Percentiles rank a stretch among this genome's conserved stretches.
Evolutionary conservation across 192 early-diverging fungal genomes (phyloP).

Genomic region (Coemansia sp.): DNA sequence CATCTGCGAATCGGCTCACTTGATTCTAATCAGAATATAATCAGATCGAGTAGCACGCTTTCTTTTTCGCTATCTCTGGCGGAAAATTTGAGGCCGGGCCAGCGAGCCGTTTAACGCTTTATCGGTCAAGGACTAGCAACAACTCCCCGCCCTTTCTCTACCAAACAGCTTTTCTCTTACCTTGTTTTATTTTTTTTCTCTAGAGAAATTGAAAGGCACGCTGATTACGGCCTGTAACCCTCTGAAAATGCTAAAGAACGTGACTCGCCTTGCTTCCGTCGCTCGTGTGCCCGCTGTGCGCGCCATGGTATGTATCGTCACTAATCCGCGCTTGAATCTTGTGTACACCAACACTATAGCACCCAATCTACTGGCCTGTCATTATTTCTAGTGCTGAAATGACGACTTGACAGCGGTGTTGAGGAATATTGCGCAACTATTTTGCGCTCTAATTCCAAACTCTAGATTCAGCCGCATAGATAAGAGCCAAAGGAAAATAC

Average conservation of each 20-base stretch:
- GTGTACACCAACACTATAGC: not conserved
- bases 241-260: conserved; percentile 57
- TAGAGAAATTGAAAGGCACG: conserved; percentile 26
- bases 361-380: not conserved
- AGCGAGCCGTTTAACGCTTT: conserved; percentile 1
- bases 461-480: not conserved
- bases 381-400: conserved; percentile 6
- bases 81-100: conserved; percentile 1
- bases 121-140: not conserved
- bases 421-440: not conserved
- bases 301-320: conserved; percentile 51
- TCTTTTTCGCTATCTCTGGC: conserved; percentile 7
- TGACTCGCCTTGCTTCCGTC: conserved; percentile 50
- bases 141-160: not conserved
- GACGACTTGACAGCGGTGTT: not conserved
- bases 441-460: not conserved
- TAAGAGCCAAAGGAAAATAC: not conserved
- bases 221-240: conserved; percentile 34
- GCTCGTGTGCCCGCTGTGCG: conserved; percentile 52
- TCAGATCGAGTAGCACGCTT: not conserved
- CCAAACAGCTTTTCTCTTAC: conserved; percentile 15
- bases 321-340: conserved; percentile 3
- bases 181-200: conserved; percentile 15
- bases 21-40: not conserved
- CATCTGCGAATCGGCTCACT: not conserved